Percentiles rank a stretch among this genome's conserved stretches.
phyloP scores from a whole-genome alignment of 192 early-diverging fungal species.

The Coemansia sp. region DNA sequence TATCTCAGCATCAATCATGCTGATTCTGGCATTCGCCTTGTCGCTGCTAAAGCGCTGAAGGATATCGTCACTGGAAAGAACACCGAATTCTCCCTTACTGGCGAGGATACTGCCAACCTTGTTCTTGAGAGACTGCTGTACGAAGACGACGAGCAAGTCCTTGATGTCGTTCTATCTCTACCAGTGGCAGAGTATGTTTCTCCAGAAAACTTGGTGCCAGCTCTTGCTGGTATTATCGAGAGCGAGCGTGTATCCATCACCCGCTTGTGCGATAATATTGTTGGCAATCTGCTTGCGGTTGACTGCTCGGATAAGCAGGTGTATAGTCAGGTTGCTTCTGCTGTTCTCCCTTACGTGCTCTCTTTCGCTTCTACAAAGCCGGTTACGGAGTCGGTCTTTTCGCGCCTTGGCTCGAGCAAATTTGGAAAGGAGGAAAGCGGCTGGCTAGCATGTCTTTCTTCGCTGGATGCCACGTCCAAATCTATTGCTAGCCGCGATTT shows the following conservation, averaged over 20 bases:
- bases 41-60: conserved; percentile 69
- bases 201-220: conserved; percentile 15
- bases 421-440: conserved; percentile 18
- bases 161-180: conserved; percentile 25
- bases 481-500: conserved; percentile 1
- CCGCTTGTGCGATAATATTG: conserved; percentile 5
- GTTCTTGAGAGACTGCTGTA: conserved; percentile 30
- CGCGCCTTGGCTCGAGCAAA: conserved; percentile 14
- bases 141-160: conserved; percentile 40
- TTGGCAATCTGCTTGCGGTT: conserved; percentile 19
- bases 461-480: background rate
- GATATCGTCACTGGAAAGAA: conserved; percentile 57
- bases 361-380: background rate
- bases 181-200: conserved; percentile 19
- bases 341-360: conserved; percentile 34
- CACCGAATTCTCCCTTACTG: conserved; percentile 20
- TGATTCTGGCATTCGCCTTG: conserved; percentile 67
- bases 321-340: conserved; percentile 5
- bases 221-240: conserved; percentile 23
- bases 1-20: conserved; percentile 80
- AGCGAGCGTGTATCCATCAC: conserved; percentile 23
- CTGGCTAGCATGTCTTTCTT: conserved; percentile 24
- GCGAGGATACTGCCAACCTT: conserved; percentile 22
- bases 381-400: conserved; percentile 17
- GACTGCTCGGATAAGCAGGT: conserved; percentile 12